Evolutionary conservation across 2,329 filamentous ascomycete species (phyloP), one percentile per base, ranked within the genome.

Genomic region (Aspergillus ustus): DNA sequence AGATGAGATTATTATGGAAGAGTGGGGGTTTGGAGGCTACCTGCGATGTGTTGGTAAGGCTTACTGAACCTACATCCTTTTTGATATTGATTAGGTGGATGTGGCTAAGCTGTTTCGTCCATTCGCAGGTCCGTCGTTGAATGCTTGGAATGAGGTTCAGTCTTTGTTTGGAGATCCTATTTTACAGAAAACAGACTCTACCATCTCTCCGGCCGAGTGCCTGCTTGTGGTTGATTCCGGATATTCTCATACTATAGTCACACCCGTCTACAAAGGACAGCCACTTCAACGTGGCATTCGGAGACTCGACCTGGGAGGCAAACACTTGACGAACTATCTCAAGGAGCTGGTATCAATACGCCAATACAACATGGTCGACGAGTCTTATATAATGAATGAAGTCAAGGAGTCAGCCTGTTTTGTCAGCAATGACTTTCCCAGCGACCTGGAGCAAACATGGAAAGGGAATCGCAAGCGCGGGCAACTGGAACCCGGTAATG

Each of bases 1-100:
- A 69, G 95, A 99, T 72, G 94, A 99, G 80, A 92, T 99, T 73
- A 87, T 98, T 1, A 98, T 99, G 81, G 95, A 99, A 74, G 93
- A 98, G 74, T 99, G 95, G 80, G 92, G 92, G 2, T 99, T 99
- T 77, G 86, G 89, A 11, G 90, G 91, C 67, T 96, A 96, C 78
- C 90, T 90, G 66, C 87, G 95, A 63, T 89, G 87, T 60, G 81
- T 91, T 66, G 91, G 91, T 85, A 73, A 68, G 81, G 86, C 29
- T 19, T 15, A 20, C 22, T 53, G 31, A 19, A 52, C 29, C 45
- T 43, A 54, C 46, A 43, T 28, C 4, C 15, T 43, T 25, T 25
- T 34, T 50, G 49, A 6, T 51, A 45, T 37, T 45, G 31, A 28
- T 17, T 31, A 44, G 31, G 43, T 31, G 51, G 44, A 44, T 29